Evolutionary conservation across 2,329 filamentous ascomycete genomes (phyloP).

Genomic region (Neopestalotiopsis clavispora): DNA sequence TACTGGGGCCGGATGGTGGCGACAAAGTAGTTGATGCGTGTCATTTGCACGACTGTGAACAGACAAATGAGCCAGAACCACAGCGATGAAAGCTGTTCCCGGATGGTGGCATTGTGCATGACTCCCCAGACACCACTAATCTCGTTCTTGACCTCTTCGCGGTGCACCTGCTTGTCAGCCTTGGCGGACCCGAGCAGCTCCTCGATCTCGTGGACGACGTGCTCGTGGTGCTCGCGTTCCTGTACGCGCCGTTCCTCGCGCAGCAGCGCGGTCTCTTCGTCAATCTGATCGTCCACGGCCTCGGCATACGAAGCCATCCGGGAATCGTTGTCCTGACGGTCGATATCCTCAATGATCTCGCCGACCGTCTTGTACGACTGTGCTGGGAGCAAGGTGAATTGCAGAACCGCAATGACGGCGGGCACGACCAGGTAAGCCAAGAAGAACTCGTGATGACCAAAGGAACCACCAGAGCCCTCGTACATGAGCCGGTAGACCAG

Average conservation of each 20-base stretch:
- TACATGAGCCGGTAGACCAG: constrained; percentile 75
- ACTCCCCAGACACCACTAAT: constrained; percentile 85
- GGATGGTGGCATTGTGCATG: constrained; percentile 74
- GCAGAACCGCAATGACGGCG: constrained; percentile 65
- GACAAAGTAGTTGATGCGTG: constrained; percentile 90
- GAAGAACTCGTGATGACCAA: constrained; percentile 74
- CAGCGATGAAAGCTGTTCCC: constrained; percentile 75
- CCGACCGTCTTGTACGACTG: constrained; percentile 85
- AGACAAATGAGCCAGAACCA: constrained; percentile 87
- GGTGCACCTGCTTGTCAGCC: constrained; percentile 66
- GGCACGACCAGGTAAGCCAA: constrained; percentile 74
- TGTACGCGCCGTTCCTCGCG: constrained; percentile 63
- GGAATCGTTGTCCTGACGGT: constrained; percentile 49
- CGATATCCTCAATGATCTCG: constrained; percentile 77
- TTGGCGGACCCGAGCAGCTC: constrained; percentile 69
- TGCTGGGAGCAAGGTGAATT: constrained; percentile 74
- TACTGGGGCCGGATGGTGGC: constrained; percentile 86
- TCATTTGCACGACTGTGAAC: constrained; percentile 80
- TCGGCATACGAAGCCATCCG: constrained; percentile 34
- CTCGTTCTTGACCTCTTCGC: constrained; percentile 72
- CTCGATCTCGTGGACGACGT: constrained; percentile 72
- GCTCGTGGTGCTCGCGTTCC: constrained; percentile 64
- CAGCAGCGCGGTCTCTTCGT: constrained; percentile 61
- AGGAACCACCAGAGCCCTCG: constrained; percentile 56
- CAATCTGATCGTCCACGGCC: constrained; percentile 59